Evolutionary conservation across 2,329 filamentous ascomycete species (phyloP), one percentile per base, ranked within the genome.

Genomic region (Botrytis aclada): DNA sequence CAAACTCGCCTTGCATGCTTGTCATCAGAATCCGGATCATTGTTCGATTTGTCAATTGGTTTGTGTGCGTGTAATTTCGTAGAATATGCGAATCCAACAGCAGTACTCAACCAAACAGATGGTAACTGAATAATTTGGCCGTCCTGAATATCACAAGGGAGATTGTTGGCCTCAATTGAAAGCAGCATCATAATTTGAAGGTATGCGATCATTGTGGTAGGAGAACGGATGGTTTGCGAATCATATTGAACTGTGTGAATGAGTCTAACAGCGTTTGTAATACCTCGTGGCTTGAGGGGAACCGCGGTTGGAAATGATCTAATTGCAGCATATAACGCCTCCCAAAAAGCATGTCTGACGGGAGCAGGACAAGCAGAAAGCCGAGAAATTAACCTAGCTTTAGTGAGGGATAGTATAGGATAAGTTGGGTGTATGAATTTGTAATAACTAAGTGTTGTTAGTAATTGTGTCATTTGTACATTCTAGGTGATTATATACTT

Each of bases 111-210:
- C 78, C 92, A 86, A 20, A 86, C 84, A 16, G 87, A 84, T 18
- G 85, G 82, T 6, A 83, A 83, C 60, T 81, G 80, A 37, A 71
- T 84, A 1, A 86, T 85, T 62, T 84, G 82, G 54, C 82, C 81
- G n/a, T 80, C 80, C 22, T 84, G 41, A 6, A 72, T 82, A 16
- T 74, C 74, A 6, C 45, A 34, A 54, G 71, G 65, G 77, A 86
- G 82, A 77, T 89, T 86, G 77, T 92, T 90, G 3, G 89, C 87
- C 74, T 91, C 89, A 41, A 93, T 86, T 20, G 88, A 86, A 79
- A 93, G 85, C 64, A 94, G 83, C 51, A 93, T 82, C 56, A 93
- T 82, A 0, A 88, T 89, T 78, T 93, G 91, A 10, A 92, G 84
- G 78, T 91, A 89, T 0, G 92, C 78, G 18, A 86, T 77, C 79